Conservation (phyloP, 768 basidiomycete genomes). For the Tephrocybe sp. region DNA sequence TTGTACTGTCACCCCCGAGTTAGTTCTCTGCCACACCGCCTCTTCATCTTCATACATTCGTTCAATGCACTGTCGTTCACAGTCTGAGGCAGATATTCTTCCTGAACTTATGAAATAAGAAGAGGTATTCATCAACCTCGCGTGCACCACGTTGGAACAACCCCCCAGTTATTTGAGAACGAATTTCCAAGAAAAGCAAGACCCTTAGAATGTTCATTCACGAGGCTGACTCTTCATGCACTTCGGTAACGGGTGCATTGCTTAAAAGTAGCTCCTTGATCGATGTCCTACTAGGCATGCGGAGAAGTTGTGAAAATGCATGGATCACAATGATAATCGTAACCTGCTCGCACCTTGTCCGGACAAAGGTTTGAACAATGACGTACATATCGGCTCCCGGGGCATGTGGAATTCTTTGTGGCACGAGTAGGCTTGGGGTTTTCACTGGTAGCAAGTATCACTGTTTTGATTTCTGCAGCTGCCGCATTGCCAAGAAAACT, state of each 20-base stretch:
- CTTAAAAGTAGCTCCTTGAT: background rate
- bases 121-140: background rate
- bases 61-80: conserved; percentile 5
- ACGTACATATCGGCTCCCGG: too few species aligned
- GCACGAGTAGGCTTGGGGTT: too few species aligned
- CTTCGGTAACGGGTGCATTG: background rate
- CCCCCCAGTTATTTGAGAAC: background rate
- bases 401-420: too few species aligned
- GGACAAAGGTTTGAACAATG: too few species aligned
- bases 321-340: too few species aligned
- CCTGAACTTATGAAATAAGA: background rate
- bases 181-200: background rate
- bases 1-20: conserved; percentile 3
- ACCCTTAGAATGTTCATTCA: conserved; percentile 1
- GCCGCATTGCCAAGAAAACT: too few species aligned
- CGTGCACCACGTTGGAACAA: background rate
- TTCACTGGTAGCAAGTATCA: too few species aligned
- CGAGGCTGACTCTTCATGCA: background rate
- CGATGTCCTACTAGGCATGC: background rate
- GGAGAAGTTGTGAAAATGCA: too few species aligned
- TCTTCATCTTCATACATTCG: background rate
- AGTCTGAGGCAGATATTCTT: background rate
- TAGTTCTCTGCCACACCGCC: conserved; percentile 2
- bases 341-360: too few species aligned
- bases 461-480: too few species aligned